Conservation (phyloP, 306 rosid genomes). For the Senna tora region DNA sequence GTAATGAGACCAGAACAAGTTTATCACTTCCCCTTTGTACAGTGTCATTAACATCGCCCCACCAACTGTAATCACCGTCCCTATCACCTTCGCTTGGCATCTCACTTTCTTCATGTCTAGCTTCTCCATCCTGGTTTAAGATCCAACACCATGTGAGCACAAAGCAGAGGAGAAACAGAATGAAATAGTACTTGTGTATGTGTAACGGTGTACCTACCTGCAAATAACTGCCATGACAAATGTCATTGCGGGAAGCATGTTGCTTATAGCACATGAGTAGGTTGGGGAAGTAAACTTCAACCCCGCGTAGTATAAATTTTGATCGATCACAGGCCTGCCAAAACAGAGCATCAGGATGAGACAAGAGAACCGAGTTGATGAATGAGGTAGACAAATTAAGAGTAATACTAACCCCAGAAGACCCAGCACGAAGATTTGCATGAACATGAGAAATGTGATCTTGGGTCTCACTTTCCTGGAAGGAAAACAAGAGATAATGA, state of each 20-base stretch:
- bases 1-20: conserved; percentile 55
- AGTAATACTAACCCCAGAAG: conserved; percentile 91
- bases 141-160: conserved; percentile 31
- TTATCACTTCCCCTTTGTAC: conserved; percentile 82
- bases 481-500: conserved; percentile 19
- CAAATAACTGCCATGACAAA: conserved; percentile 82
- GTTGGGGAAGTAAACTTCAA: conserved; percentile 87
- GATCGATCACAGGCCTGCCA: conserved; percentile 89
- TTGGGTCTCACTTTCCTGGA: conserved; percentile 83
- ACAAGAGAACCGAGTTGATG: not conserved
- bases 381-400: not conserved
- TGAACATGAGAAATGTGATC: conserved; percentile 67
- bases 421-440: conserved; percentile 75
- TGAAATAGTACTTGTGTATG: no score
- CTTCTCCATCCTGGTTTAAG: conserved; percentile 82
- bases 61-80: conserved; percentile 70
- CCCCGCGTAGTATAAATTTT: conserved; percentile 84
- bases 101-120: conserved; percentile 59
- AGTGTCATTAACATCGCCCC: conserved; percentile 97
- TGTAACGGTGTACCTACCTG: no score
- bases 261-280: conserved; percentile 86
- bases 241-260: conserved; percentile 92
- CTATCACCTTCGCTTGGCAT: conserved; percentile 78
- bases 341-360: conserved; percentile 6
- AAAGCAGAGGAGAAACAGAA: not conserved